These are phyloP conservation scores for Puccinia brachypodii DNA, from an alignment of 1,284 basidiomycete species.

Conservation along the genomic window DNA sequence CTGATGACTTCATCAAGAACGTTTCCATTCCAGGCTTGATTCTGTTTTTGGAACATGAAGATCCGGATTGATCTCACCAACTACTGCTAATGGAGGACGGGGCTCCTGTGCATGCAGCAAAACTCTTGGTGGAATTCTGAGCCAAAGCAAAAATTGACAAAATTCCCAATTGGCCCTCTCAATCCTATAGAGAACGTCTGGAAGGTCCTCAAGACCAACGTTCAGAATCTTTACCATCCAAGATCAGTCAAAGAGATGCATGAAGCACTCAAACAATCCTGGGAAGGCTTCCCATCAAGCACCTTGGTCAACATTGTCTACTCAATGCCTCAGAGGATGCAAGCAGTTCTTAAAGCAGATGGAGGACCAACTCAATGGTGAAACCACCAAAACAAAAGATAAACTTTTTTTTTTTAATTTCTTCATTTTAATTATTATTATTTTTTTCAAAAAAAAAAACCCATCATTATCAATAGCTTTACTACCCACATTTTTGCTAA, in stretches of 20 bases:
- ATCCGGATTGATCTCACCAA: not conserved
- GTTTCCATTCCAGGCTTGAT: not conserved
- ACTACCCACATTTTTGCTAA: no score
- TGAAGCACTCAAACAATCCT: not conserved
- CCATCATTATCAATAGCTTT: no score
- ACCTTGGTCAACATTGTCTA: not conserved
- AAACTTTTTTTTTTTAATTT: no score
- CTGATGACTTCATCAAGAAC: not conserved
- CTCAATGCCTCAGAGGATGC: conserved; percentile 25
- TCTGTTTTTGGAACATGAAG: not conserved
- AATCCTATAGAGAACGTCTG: conserved; percentile 40
- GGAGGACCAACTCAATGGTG: conserved; percentile 21
- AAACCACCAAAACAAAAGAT: no score
- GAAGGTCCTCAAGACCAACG: conserved; percentile 18
- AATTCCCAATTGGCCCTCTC: conserved; percentile 6
- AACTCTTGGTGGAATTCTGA: not conserved
- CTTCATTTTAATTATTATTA: no score
- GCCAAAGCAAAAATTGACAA: not conserved
- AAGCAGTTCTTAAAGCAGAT: not conserved
- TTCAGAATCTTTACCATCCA: conserved; percentile 3
- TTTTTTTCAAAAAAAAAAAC: no score
- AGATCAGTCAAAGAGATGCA: not conserved
- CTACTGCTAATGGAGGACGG: conserved; percentile 27
- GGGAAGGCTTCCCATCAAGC: not conserved
- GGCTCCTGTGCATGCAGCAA: not conserved